Conservation (phyloP, 2,329 filamentous ascomycete genomes). For the Trichoderma breve region DNA sequence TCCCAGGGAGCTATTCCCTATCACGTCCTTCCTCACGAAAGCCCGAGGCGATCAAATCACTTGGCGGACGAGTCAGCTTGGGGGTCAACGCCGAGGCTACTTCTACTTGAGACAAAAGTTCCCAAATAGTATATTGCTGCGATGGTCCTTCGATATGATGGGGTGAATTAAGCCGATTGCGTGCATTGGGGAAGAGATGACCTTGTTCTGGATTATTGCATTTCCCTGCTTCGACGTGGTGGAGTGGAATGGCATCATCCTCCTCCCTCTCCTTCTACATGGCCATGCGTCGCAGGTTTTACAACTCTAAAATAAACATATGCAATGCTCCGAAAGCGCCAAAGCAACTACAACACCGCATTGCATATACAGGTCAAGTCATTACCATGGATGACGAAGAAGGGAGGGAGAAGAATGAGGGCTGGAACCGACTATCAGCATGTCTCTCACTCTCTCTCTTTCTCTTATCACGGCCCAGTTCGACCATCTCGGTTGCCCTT, state of each 20-base stretch:
- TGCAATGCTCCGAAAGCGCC: background rate
- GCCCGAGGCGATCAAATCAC: background rate
- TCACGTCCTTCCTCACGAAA: background rate
- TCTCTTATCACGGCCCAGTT: background rate
- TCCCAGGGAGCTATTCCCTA: background rate
- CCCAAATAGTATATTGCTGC: background rate
- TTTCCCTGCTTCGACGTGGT: background rate
- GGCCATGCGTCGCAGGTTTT: background rate
- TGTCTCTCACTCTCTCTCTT: background rate
- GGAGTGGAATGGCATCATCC: background rate
- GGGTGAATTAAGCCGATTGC: background rate
- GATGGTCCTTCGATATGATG: background rate
- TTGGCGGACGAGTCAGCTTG: slow-evolving; percentile 1
- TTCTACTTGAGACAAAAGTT: slow-evolving; percentile 13
- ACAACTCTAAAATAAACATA: slow-evolving; percentile 11
- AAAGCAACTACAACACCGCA: background rate
- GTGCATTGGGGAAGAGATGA: background rate
- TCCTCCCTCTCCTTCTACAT: background rate
- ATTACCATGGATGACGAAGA: no score
- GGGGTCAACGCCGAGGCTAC: background rate
- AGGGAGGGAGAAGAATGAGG: background rate
- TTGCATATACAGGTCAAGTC: background rate
- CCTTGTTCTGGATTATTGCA: background rate
- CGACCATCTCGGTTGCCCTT: background rate
- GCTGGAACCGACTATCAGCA: background rate